Evolutionary conservation across 148 eudicot species (phyloP).

Genomic region (Fagopyrum tataricum): DNA sequence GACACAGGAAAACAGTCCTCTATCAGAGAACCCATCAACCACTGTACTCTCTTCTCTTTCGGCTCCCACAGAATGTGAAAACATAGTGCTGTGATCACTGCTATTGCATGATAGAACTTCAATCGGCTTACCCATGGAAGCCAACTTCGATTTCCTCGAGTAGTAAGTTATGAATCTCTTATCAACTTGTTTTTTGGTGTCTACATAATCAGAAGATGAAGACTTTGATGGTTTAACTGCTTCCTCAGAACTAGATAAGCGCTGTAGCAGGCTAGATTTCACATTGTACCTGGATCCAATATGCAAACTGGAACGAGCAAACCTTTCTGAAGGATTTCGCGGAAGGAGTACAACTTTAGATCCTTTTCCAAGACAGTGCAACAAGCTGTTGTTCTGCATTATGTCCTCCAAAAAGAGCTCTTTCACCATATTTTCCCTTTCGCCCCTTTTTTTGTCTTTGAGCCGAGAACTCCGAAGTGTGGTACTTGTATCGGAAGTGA

Average conservation of each 20-base stretch:
- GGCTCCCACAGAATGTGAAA: slow-evolving; percentile 21
- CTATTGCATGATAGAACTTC: slow-evolving; percentile 16
- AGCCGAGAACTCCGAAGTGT: slow-evolving; percentile 90
- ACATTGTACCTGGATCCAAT: slow-evolving; percentile 35
- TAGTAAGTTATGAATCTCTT: slow-evolving; percentile 37
- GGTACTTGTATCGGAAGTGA: slow-evolving; percentile 10
- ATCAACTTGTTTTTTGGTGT: slow-evolving; percentile 36
- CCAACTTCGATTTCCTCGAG: slow-evolving; percentile 39
- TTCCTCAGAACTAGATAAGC: slow-evolving; percentile 36
- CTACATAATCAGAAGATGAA: slow-evolving; percentile 22
- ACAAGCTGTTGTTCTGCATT: slow-evolving; percentile 59
- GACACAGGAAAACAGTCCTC: slow-evolving; percentile 88
- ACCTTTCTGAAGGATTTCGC: slow-evolving; percentile 48
- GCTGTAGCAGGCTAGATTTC: slow-evolving; percentile 39
- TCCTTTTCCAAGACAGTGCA: slow-evolving; percentile 69
- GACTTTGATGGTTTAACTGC: slow-evolving; percentile 36
- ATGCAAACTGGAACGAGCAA: slow-evolving; percentile 44
- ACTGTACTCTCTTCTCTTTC: slow-evolving; percentile 31
- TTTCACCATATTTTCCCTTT: slow-evolving; percentile 79
- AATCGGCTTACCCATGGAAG: slow-evolving; percentile 19
- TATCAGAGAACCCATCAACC: slow-evolving; percentile 42
- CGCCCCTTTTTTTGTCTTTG: slow-evolving; percentile 78
- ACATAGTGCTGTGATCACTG: slow-evolving; percentile 19
- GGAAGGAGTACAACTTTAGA: slow-evolving; percentile 75
- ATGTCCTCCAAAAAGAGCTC: slow-evolving; percentile 78